A percentile compares a stretch with the other conserved stretches of the same genome.
These are phyloP conservation scores for Gracilariopsis chorda DNA, from an alignment of 23 red algal species.

Conservation along the genomic window DNA sequence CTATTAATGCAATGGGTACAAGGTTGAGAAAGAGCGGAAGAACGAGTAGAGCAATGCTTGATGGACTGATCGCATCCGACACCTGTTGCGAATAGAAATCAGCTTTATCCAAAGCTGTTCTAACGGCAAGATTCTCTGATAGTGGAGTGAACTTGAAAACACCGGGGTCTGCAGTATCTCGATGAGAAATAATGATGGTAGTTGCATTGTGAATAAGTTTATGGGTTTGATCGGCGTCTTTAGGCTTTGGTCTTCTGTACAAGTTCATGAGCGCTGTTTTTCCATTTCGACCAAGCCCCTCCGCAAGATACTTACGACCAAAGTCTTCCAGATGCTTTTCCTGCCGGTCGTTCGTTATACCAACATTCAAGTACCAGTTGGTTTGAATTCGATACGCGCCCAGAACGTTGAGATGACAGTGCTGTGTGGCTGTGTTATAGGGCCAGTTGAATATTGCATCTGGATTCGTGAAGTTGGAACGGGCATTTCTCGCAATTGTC, in stretches of 20 bases:
- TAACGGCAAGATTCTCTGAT: conserved; percentile 12
- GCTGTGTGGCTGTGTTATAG: background rate
- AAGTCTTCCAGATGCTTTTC: background rate
- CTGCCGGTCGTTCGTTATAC: background rate
- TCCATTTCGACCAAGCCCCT: background rate
- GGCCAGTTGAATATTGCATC: background rate
- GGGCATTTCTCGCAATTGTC: background rate
- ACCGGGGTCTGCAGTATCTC: background rate
- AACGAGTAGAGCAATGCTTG: conserved; percentile 24
- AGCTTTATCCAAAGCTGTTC: background rate
- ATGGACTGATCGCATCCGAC: conserved; percentile 15
- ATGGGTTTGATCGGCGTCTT: background rate
- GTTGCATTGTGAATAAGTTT: background rate
- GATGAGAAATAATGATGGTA: background rate
- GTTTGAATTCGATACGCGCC: background rate
- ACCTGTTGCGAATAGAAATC: conserved; percentile 15
- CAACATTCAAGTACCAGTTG: background rate
- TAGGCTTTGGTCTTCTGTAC: background rate
- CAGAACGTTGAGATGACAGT: background rate
- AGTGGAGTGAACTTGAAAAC: conserved; percentile 6
- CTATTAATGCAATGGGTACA: conserved; percentile 24
- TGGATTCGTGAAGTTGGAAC: background rate
- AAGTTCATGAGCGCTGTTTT: background rate
- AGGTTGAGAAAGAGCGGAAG: conserved; percentile 15
- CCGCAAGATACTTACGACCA: background rate